Conservation (phyloP, 208 protist species). For the Leishmania guyanensis region DNA sequence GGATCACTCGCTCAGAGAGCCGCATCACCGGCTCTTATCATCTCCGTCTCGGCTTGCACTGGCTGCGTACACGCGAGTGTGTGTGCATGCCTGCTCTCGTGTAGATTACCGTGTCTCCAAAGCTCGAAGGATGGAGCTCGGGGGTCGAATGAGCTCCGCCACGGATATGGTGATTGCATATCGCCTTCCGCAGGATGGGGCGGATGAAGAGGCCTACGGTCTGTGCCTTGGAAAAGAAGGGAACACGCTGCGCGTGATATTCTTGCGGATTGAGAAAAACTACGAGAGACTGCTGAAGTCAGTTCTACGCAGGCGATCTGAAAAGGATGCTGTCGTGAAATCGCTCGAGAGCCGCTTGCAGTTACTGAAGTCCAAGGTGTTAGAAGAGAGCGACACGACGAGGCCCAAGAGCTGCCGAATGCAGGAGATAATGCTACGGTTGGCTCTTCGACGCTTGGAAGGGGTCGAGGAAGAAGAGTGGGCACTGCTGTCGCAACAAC, state of each 20-base stretch:
- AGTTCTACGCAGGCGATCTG: slow-evolving; percentile 22
- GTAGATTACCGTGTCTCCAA: background rate
- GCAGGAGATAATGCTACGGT: slow-evolving; percentile 29
- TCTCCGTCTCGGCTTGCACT: background rate
- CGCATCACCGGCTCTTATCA: background rate
- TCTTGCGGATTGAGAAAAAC: slow-evolving; percentile 21
- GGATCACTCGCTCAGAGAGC: background rate
- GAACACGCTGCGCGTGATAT: slow-evolving; percentile 26
- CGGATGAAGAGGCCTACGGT: slow-evolving; percentile 22
- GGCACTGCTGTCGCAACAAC: slow-evolving; percentile 15
- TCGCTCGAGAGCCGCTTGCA: slow-evolving; percentile 21
- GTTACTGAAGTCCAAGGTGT: slow-evolving; percentile 8
- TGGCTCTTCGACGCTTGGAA: slow-evolving; percentile 21
- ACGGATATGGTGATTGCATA: slow-evolving; percentile 33
- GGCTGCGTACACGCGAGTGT: background rate
- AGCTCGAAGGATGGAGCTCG: background rate
- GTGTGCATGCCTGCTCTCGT: background rate
- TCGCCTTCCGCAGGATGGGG: slow-evolving; percentile 17
- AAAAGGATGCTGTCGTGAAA: slow-evolving; percentile 22
- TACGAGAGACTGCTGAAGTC: slow-evolving; percentile 9
- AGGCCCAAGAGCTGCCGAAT: slow-evolving; percentile 6
- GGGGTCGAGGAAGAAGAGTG: slow-evolving; percentile 20
- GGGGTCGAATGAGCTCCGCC: slow-evolving; percentile 15
- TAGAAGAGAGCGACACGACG: slow-evolving; percentile 5
- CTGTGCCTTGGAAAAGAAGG: slow-evolving; percentile 26